Evolutionary conservation across 2,329 filamentous ascomycete genomes (phyloP), one percentile per base, ranked within the genome.

Genomic region (Xylaria hypoxylon): DNA sequence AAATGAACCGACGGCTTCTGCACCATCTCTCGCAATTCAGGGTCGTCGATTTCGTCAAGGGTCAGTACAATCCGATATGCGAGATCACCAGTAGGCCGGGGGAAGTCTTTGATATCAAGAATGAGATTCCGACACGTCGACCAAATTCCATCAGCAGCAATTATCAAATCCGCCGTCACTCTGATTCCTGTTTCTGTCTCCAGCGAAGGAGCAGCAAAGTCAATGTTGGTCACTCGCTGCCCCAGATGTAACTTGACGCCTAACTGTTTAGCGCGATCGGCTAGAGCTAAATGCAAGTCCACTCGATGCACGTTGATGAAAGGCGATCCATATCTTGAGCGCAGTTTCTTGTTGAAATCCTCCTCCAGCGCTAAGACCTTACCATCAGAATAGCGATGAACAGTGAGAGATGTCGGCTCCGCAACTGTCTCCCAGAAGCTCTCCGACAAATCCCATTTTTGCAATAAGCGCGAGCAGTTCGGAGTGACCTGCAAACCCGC

Each of bases 91-190:
- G 88, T 91, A 0, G 86, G 84, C 7, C 84, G 74, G 0, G 89
- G 86, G 5, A 79, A 77, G 40, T 86, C 84, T 19, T 70, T 77
- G 0, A 73, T 77, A 0, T 81, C 81, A 0, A 86, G 75, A 17
- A 86, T 83, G 2, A 78, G 77, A 57, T 83, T 80, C 0, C 88
- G 82, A 50, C 84, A 87, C 13, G 80, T 79, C 1, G 87, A 90
- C 87, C 88, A 90, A 0, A 91, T 77, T 0, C 89, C 89, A 68
- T 92, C 90, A 0, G 88, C 87, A 0, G 83, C 89, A 1, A 92
- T 81, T 5, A 92, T 79, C 6, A 91, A 76, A 70, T 91, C 87
- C 2, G 81, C 85, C 0, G 75, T 74, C 1, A 81, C 80, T 1
- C 70, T 76, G 1, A 45, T 22, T 0, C 83, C 85, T 4, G 73